Conservation (phyloP, 1,284 basidiomycete species). For the Fomes fomentarius region DNA sequence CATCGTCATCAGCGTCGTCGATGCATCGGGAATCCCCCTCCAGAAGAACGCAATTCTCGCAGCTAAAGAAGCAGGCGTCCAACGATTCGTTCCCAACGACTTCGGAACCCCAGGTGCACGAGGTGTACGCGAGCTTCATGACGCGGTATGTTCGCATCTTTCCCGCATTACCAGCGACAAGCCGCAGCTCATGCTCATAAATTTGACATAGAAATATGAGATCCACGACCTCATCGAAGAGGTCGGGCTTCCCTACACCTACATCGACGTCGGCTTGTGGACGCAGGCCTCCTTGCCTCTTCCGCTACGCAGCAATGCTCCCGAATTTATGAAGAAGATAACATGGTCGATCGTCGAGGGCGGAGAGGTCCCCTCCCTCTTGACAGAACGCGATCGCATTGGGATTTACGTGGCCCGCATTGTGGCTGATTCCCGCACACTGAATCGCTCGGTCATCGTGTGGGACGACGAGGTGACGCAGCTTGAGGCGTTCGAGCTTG, state of each 20-base stretch:
- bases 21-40: not conserved
- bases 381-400: conserved; percentile 15
- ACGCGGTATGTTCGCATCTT: not conserved
- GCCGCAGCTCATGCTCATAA: not conserved
- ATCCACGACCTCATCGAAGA: conserved; percentile 14
- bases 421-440: conserved; percentile 5
- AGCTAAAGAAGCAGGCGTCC: conserved; percentile 24
- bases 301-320: conserved; percentile 3
- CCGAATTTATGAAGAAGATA: not conserved
- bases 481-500: conserved; percentile 1
- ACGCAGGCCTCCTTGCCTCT: conserved; percentile 10
- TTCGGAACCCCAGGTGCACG: conserved; percentile 17
- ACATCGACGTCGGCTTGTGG: conserved; percentile 24
- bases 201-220: conserved; percentile 18
- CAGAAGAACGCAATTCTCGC: conserved; percentile 20
- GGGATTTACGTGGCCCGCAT: conserved; percentile 19
- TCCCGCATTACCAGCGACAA: too few relatives aligned
- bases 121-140: conserved; percentile 9
- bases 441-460: conserved; percentile 24
- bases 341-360: not conserved
- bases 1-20: conserved; percentile 20
- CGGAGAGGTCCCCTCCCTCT: conserved; percentile 14
- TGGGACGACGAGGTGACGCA: conserved; percentile 22
- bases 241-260: conserved; percentile 20
- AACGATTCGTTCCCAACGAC: conserved; percentile 21